Base-by-base conservation (phyloP, 257 asterid genomes). In the Jacaranda mimosifolia region DNA sequence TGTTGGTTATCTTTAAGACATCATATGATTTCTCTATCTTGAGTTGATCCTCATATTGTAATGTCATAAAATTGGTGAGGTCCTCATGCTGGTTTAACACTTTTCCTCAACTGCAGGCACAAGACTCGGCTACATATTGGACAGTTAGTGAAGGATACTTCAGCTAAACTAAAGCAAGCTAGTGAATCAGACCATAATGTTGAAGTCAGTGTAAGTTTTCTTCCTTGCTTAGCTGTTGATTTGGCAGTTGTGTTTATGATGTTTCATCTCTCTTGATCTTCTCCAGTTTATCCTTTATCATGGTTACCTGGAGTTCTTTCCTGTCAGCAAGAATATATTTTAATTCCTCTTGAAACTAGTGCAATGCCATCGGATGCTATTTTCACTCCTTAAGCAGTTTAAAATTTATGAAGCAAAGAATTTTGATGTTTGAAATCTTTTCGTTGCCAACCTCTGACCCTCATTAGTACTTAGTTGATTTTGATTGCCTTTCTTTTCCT, bases 121-220 rank as follows among this genome's bases (percentile, higher is more conserved):
- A 94, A 94, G 86, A 89, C 96, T 19, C 91, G 98, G 80, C 77
- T 89, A 60, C 96, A 94, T 82, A 89, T 94, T 46, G 97, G 93
- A 45, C 96, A 94, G 82, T 79, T 94, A 75, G 97, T 92, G 85
- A 94, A 93, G 86, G 98, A 93, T 81, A 93, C 99, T 63, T 91
- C 98, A n/a, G 92, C 93, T 60, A 91, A 93, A 84, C 97, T 94
- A 72, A 94, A 92, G 83, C 98, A 88, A 87, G 98, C 98, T 53
- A 92, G 98, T 80, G 98, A 94, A 77, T 70, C 89, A 52, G 99
- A 95, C 67, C 97, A 87, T 83, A 87, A 70, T 55, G 84, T 46
- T 78, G 97, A 88, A 87, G 94, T 87, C 82, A 89, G 94, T 80
- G 98, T 95, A 88, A 85, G 90, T 62, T 49, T 72, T 62, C 72